Base-by-base conservation (phyloP, 2,329 filamentous ascomycete genomes). In the Xylaria hypoxylon region DNA sequence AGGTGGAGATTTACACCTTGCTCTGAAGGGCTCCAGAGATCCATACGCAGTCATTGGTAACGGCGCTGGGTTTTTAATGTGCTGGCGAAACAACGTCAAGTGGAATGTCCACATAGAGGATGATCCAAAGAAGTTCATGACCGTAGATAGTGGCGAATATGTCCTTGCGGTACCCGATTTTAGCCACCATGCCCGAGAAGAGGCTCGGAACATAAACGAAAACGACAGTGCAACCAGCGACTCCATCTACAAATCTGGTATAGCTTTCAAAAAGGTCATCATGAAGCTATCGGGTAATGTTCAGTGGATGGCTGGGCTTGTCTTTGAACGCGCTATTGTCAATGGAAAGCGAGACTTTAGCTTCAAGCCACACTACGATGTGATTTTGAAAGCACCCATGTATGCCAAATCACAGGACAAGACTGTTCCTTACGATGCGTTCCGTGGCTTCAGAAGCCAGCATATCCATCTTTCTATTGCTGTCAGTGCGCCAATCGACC, bases 241-340 rank as follows among this genome's bases (percentile, higher is more conserved):
- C 15, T 90, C 89, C 65, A 89, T 86, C 71, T 84, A 86, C 74
- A 92, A 89, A 72, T 87, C 91, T 40, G 89, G 91, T 2, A 92
- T 94, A n/a, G 85, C 90, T 0, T 99, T 99, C 85, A 97, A 97
- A 79, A 99, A 99, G 80, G 96, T 98, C 3, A 89, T 97, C 58
- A 98, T 99, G 95, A 99, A 99, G 80, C 85, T 99, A 13, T 98
- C 96, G 3, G 96, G 96, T 15, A 96, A 96, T 75, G 96, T 99
- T 0, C 92, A 93, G 78, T 97, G 94, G 92, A 86, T 95, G 75
- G 90, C 92, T 15, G 96, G 96, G 0, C 83, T 99, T 44, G 92
- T 97, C 56, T 99, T 99, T 76, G 96, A 99, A 79, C 89, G 91
- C 51, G 92, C 95, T 69, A 84, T 94, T 33, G 87, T 89, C 50